Conservation (phyloP, 768 basidiomycete genomes). For the Xerocomus potaroensis region DNA sequence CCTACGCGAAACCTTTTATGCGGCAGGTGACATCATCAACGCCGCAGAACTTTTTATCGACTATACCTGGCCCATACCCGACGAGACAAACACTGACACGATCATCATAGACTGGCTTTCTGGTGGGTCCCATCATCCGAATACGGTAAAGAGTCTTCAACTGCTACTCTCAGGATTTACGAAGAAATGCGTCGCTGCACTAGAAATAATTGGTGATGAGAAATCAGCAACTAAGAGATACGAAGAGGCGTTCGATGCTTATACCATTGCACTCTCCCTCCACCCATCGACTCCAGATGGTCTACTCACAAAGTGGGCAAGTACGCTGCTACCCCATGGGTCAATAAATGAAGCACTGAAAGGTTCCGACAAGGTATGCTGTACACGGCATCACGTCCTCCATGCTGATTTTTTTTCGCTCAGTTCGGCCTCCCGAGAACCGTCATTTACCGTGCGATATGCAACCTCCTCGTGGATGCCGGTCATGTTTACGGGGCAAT, state of each 20-base stretch:
- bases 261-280: background rate
- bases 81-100: background rate
- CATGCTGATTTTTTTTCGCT: background rate
- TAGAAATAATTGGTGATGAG: background rate
- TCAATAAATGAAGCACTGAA: background rate
- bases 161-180: background rate
- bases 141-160: background rate
- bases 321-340: background rate
- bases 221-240: background rate
- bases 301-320: background rate
- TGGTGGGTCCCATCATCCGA: background rate
- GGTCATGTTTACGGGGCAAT: background rate
- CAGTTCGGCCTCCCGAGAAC: constrained; percentile 3
- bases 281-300: background rate
- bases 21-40: background rate
- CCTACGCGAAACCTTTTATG: background rate
- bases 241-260: background rate
- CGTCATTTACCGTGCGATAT: background rate
- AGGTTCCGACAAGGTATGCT: background rate
- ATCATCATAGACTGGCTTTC: background rate
- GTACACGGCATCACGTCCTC: background rate
- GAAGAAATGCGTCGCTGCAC: background rate
- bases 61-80: background rate
- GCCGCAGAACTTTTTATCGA: background rate
- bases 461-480: background rate